Percentiles rank a stretch among this genome's conserved stretches.
Conservation (phyloP, 352 stramenopile species). For the Globisporangium sylvaticum region DNA sequence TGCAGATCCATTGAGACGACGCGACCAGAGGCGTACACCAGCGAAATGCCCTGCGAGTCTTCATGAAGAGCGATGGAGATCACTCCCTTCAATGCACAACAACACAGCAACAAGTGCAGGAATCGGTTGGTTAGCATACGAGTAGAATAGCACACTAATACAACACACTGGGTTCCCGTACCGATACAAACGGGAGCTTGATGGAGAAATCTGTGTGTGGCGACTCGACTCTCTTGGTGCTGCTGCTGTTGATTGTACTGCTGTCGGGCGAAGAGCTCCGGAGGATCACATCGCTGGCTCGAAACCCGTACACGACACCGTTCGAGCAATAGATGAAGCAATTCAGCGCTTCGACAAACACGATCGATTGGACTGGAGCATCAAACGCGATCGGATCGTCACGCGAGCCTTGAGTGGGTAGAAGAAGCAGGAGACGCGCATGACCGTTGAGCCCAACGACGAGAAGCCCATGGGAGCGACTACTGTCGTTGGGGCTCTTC, state of each 20-base stretch:
- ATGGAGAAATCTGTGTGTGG: constrained; percentile 12
- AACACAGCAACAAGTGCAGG: not conserved
- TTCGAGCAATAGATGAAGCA: constrained; percentile 32
- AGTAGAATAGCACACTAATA: not conserved
- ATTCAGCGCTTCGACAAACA: constrained; percentile 25
- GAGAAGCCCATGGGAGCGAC: not conserved
- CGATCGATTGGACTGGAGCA: constrained; percentile 31
- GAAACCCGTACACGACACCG: constrained; percentile 26
- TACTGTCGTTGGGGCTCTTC: not conserved
- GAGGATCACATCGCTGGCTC: constrained; percentile 5
- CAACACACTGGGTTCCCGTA: constrained; percentile 1
- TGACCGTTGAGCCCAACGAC: constrained; percentile 3
- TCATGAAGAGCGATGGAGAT: constrained; percentile 24
- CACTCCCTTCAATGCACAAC: constrained; percentile 20
- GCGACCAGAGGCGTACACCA: constrained; percentile 35
- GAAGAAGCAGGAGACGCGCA: not conserved
- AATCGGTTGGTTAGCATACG: not conserved
- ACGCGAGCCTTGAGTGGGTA: not conserved
- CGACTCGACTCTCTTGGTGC: not conserved
- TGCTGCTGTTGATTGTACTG: not conserved
- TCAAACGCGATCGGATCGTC: constrained; percentile 19
- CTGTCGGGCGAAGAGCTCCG: not conserved
- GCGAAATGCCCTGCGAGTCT: constrained; percentile 17
- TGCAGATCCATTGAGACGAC: constrained; percentile 23
- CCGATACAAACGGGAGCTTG: constrained; percentile 31